Conservation (phyloP, 1,139 yeast species). For the Sugiyamaella pinicola region DNA sequence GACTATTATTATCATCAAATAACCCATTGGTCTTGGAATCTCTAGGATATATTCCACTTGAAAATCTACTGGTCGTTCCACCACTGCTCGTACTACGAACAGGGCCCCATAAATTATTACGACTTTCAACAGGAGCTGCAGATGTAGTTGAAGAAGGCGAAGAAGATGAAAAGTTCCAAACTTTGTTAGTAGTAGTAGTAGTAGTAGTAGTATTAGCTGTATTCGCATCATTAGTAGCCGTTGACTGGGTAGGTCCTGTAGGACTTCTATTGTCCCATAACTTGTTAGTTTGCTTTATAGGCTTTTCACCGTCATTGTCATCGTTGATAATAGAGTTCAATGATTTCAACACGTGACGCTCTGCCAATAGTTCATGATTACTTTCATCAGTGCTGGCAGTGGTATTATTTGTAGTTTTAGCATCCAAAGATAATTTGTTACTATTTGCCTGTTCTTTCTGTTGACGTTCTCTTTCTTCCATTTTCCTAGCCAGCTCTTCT, state of each 20-base stretch:
- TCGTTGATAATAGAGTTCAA: slow-evolving; percentile 26
- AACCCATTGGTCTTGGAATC: slow-evolving; percentile 16
- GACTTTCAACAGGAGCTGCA: slow-evolving; percentile 3
- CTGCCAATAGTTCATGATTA: slow-evolving; percentile 13
- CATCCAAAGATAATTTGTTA: background rate
- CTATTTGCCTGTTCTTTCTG: slow-evolving; percentile 14
- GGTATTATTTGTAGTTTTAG: background rate
- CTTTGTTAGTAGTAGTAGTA: slow-evolving; percentile 9
- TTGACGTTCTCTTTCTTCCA: slow-evolving; percentile 31
- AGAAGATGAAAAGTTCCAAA: slow-evolving; percentile 9
- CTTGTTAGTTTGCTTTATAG: slow-evolving; percentile 5
- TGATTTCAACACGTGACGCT: slow-evolving; percentile 25
- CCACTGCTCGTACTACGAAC: slow-evolving; percentile 14
- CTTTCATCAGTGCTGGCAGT: slow-evolving; percentile 1
- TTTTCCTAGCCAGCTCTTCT: slow-evolving; percentile 37
- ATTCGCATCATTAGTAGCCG: background rate
- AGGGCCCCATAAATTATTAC: slow-evolving; percentile 20
- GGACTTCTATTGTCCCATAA: slow-evolving; percentile 7
- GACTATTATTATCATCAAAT: slow-evolving; percentile 14
- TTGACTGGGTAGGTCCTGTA: background rate
- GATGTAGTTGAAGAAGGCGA: slow-evolving; percentile 3
- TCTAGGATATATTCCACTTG: slow-evolving; percentile 21
- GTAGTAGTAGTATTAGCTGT: slow-evolving; percentile 5
- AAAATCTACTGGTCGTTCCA: slow-evolving; percentile 13
- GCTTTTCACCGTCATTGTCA: slow-evolving; percentile 19